Evolutionary conservation across 1,139 yeast species (phyloP).

Genomic region (Pichia sp.): DNA sequence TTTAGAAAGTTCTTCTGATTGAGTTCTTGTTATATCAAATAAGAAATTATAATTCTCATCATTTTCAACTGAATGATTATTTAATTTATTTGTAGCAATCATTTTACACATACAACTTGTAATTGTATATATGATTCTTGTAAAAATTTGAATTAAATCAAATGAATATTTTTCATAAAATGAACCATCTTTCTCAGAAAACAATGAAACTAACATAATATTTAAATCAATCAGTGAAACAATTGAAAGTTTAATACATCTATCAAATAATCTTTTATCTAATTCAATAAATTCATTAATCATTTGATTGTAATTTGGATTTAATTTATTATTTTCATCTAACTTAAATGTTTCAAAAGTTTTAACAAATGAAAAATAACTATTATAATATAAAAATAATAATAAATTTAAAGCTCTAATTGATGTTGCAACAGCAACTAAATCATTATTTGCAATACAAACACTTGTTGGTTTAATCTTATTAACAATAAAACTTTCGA

Average conservation of each 20-base stretch:
- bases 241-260: conserved; percentile 11
- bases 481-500: conserved; percentile 17
- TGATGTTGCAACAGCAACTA: conserved; percentile 13
- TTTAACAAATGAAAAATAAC: conserved; percentile 12
- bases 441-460: conserved; percentile 11
- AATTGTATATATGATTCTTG: conserved; percentile 16
- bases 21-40: conserved; percentile 8
- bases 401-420: conserved; percentile 13
- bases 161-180: conserved; percentile 17
- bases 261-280: conserved; percentile 8
- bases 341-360: conserved; percentile 4
- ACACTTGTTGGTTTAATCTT: conserved; percentile 11
- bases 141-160: conserved; percentile 23
- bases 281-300: conserved; percentile 5
- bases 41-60: conserved; percentile 8
- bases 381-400: conserved; percentile 13
- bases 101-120: conserved; percentile 13
- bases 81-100: conserved; percentile 7
- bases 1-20: conserved; percentile 7
- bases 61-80: conserved; percentile 1
- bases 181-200: conserved; percentile 16
- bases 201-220: conserved; percentile 15
- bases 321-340: not conserved
- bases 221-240: conserved; percentile 18
- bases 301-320: not conserved